Percentiles rank a stretch among this genome's conserved stretches.
phyloP scores from a whole-genome alignment of 2,329 filamentous ascomycete genomes.

The Orbilia ellipsospora region DNA sequence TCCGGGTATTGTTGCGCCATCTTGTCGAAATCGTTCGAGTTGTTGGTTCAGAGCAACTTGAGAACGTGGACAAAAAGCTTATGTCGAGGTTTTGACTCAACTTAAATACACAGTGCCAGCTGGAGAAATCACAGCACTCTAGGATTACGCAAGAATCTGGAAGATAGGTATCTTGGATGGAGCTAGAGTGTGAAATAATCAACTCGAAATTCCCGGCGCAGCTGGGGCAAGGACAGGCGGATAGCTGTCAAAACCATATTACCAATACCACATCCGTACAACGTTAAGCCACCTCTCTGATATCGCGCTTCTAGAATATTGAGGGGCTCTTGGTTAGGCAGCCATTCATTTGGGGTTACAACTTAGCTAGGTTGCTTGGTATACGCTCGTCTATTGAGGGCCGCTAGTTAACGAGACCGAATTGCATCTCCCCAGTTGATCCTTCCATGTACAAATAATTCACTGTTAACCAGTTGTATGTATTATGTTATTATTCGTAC shows the following conservation, averaged over 20 bases:
- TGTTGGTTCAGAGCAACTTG: conserved; percentile 12
- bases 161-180: background rate
- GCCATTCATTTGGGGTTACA: conserved; percentile 13
- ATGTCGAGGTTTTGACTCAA: conserved; percentile 39
- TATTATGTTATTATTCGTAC: conserved; percentile 38
- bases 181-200: background rate
- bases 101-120: conserved; percentile 30
- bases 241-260: conserved; percentile 52
- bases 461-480: background rate
- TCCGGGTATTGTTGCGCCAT: conserved; percentile 50
- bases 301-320: conserved; percentile 38
- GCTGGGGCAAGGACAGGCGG: background rate
- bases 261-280: conserved; percentile 33
- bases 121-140: background rate
- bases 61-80: conserved; percentile 55
- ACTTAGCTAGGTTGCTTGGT: conserved; percentile 2
- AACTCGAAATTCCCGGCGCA: background rate
- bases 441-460: background rate
- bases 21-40: conserved; percentile 4
- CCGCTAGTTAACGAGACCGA: no score
- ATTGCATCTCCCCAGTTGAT: no score
- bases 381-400: background rate
- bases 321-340: conserved; percentile 29
- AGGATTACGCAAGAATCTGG: background rate
- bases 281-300: conserved; percentile 34